A percentile compares a stretch with the other conserved stretches of the same genome.
Conservation (phyloP, 108 stramenopile genomes). For the Schizochytrium sp. region DNA sequence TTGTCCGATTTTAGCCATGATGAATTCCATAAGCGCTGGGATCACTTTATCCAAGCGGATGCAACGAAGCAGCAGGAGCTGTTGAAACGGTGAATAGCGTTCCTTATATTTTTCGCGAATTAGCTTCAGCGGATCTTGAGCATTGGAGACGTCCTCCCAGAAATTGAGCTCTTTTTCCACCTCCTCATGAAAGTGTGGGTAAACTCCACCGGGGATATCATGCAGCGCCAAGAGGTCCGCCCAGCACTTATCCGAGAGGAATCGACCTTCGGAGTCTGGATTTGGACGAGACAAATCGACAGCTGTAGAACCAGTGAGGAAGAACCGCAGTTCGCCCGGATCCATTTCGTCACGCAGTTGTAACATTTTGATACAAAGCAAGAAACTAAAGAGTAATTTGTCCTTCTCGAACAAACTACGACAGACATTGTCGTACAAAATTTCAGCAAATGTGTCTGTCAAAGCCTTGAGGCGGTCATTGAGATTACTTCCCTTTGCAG, state of each 20-base stretch:
- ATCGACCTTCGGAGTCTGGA: constrained; percentile 65
- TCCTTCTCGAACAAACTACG: constrained; percentile 78
- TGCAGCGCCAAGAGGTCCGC: constrained; percentile 71
- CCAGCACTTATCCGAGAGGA: constrained; percentile 74
- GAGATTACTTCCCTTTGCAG: constrained; percentile 64
- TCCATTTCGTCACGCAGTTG: constrained; percentile 72
- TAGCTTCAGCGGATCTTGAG: constrained; percentile 61
- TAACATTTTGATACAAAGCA: constrained; percentile 74
- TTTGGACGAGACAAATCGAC: constrained; percentile 72
- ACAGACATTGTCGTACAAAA: constrained; percentile 79
- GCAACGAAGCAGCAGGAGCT: constrained; percentile 71
- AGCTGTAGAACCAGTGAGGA: constrained; percentile 75
- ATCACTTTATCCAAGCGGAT: constrained; percentile 75
- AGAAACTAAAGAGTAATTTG: constrained; percentile 79
- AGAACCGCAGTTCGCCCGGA: constrained; percentile 70
- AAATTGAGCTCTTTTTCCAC: constrained; percentile 61
- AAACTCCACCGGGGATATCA: constrained; percentile 52
- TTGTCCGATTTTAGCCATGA: constrained; percentile 72
- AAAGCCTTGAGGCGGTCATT: constrained; percentile 71
- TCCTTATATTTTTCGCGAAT: constrained; percentile 67
- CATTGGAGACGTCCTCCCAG: constrained; percentile 71
- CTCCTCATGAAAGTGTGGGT: constrained; percentile 40
- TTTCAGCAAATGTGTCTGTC: constrained; percentile 75
- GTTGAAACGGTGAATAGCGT: constrained; percentile 65
- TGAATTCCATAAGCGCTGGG: constrained; percentile 71